phyloP scores from a whole-genome alignment of 2,329 filamentous ascomycete genomes.

The Claviceps humidiphila region DNA sequence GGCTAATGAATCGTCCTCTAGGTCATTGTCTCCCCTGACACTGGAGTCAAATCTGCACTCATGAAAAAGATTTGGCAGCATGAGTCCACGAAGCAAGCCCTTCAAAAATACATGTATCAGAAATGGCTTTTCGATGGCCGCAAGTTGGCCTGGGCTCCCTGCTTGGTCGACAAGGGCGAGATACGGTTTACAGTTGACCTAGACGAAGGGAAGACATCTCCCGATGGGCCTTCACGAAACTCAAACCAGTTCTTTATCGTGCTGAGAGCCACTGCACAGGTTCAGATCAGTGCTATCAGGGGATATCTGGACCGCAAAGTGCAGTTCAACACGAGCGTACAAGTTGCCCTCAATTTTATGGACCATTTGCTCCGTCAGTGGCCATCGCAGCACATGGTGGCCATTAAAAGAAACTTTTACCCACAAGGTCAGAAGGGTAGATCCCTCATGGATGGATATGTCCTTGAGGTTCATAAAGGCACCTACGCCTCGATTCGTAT shows the following conservation, averaged over 20 bases:
- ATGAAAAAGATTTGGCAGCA: constrained; percentile 68
- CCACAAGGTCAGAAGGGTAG: constrained; percentile 32
- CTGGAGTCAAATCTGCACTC: constrained; percentile 47
- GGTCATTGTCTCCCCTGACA: constrained; percentile 52
- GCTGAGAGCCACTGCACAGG: constrained; percentile 50
- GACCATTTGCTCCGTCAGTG: constrained; percentile 77
- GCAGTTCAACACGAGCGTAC: constrained; percentile 50
- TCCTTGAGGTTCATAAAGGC: constrained; percentile 73
- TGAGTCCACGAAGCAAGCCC: constrained; percentile 38
- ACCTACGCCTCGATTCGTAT: constrained; percentile 77
- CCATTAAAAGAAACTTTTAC: constrained; percentile 79
- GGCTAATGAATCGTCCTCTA: constrained; percentile 18
- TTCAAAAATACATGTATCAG: constrained; percentile 32
- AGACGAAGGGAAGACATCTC: constrained; percentile 47
- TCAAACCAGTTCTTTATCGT: constrained; percentile 44
- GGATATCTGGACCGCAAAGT: constrained; percentile 50
- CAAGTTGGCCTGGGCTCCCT: constrained; percentile 64
- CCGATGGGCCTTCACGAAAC: constrained; percentile 17
- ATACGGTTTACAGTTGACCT: constrained; percentile 54
- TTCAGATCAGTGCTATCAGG: constrained; percentile 54
- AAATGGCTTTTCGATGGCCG: constrained; percentile 69
- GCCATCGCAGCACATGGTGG: constrained; percentile 53
- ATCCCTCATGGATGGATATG: constrained; percentile 39
- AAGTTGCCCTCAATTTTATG: constrained; percentile 78
- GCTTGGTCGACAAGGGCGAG: constrained; percentile 30